phyloP scores from a whole-genome alignment of 305 asterid species.

The Striga hermonthica region DNA sequence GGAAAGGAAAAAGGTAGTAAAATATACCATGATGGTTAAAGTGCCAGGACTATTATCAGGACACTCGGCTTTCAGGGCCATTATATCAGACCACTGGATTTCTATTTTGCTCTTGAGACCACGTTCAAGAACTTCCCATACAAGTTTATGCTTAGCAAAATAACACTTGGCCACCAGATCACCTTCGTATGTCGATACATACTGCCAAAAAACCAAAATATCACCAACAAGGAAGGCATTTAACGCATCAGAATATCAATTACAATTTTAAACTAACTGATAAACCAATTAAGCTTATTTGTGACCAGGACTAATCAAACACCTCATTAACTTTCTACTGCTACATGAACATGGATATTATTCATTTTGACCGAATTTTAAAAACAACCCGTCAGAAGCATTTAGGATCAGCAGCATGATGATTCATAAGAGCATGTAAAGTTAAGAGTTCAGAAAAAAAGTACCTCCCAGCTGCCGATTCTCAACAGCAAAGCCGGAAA shows the following conservation, averaged over 20 bases:
- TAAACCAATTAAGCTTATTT: neutral
- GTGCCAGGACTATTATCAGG: conserved; percentile 55
- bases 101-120: conserved; percentile 85
- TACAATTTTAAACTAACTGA: too few species aligned
- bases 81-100: conserved; percentile 85
- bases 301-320: neutral
- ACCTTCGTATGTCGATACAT: conserved; percentile 63
- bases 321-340: conserved; percentile 18
- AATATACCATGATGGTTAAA: conserved; percentile 63
- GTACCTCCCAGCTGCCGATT: conserved; percentile 92
- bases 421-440: too few species aligned
- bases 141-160: conserved; percentile 85
- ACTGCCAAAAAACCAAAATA: conserved; percentile 46
- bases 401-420: too few species aligned
- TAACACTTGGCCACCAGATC: conserved; percentile 94
- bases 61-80: conserved; percentile 61
- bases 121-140: conserved; percentile 83
- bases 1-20: conserved; percentile 14
- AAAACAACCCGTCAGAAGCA: too few species aligned
- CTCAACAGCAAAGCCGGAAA: conserved; percentile 60
- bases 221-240: neutral
- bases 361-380: neutral
- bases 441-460: conserved; percentile 7
- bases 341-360: conserved; percentile 7
- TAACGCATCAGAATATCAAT: neutral